Conservation (phyloP, 2,329 filamentous ascomycete genomes). For the Colletotrichum sp. region DNA sequence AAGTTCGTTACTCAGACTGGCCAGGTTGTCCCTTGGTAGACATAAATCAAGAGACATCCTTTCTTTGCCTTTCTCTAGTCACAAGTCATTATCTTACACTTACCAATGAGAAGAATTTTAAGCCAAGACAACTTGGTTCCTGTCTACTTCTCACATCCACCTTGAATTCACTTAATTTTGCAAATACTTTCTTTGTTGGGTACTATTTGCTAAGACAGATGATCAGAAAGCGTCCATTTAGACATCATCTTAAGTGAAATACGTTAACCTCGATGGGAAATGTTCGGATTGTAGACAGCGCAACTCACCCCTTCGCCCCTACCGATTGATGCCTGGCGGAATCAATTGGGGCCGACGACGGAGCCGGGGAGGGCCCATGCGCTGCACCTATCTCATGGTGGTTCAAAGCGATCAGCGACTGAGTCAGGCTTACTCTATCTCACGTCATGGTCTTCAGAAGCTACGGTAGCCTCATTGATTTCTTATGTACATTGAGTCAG, state of each 20-base stretch:
- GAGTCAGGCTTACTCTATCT: not conserved
- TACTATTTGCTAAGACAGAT: not conserved
- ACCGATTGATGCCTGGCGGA: not conserved
- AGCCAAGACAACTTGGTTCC: not conserved
- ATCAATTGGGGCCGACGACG: not conserved
- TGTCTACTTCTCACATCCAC: not conserved
- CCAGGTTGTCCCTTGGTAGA: constrained; percentile 31
- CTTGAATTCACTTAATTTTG: not conserved
- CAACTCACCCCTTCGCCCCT: too few relatives aligned
- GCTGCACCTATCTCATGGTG: not conserved
- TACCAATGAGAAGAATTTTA: not conserved
- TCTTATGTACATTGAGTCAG: not conserved
- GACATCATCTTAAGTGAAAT: rapidly evolving
- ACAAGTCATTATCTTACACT: too few relatives aligned
- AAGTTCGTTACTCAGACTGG: constrained; percentile 38
- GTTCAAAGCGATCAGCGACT: not conserved
- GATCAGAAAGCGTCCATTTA: not conserved
- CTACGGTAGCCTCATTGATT: not conserved
- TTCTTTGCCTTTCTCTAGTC: not conserved
- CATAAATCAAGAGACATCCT: not conserved
- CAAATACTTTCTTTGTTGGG: not conserved
- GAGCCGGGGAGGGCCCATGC: not conserved
- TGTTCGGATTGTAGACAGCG: too few relatives aligned
- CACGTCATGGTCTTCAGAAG: not conserved
- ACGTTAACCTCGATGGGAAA: not conserved